Conservation (phyloP, 305 asterid species). For the Plantago coronopus region DNA sequence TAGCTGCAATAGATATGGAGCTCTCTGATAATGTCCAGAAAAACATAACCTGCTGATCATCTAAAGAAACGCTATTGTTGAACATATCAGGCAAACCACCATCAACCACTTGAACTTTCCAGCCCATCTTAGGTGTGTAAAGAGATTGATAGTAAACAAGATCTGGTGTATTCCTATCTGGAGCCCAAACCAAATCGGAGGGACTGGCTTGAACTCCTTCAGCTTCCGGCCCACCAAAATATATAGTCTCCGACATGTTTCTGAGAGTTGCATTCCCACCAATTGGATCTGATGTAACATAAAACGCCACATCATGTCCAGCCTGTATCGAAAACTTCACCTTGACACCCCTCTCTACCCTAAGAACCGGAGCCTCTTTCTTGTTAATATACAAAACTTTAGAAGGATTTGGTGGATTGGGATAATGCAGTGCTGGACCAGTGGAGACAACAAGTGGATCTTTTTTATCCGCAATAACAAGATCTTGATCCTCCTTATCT, state of each 20-base stretch:
- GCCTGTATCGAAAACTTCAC: conserved; percentile 95
- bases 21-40: conserved; percentile 84
- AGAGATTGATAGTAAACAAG: conserved; percentile 86
- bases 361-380: conserved; percentile 84
- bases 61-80: conserved; percentile 79
- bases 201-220: conserved; percentile 95
- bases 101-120: conserved; percentile 98
- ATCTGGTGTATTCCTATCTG: conserved; percentile 93
- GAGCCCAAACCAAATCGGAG: conserved; percentile 76
- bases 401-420: conserved; percentile 91
- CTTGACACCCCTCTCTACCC: conserved; percentile 93
- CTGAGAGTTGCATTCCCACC: conserved; percentile 96
- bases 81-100: conserved; percentile 98
- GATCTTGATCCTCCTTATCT: conserved; percentile 93
- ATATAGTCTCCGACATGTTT: conserved; percentile 74
- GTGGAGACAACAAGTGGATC: conserved; percentile 74
- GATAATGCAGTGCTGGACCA: conserved; percentile 80
- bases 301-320: conserved; percentile 93
- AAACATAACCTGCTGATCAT: conserved; percentile 93
- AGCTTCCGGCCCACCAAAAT: conserved; percentile 91
- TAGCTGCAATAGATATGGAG: conserved; percentile 87
- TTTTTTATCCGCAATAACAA: conserved; percentile 88
- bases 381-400: conserved; percentile 86
- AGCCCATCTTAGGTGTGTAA: conserved; percentile 84
- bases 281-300: conserved; percentile 85